Conservation (phyloP, 441 rosid species). For the Adansonia gregorii region DNA sequence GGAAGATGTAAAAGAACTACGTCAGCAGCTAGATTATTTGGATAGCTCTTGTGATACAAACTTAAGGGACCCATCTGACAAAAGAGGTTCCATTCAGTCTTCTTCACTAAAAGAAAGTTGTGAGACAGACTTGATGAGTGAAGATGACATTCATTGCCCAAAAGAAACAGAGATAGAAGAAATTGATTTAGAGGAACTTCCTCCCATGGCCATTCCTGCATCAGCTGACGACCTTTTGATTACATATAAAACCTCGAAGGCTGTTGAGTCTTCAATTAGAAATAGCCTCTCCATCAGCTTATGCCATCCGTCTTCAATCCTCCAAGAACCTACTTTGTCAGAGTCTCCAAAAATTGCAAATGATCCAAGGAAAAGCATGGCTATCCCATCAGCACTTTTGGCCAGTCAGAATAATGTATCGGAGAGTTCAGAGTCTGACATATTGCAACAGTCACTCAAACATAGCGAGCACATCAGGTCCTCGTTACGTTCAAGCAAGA, state of each 20-base stretch:
- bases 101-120: constrained; percentile 68
- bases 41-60: constrained; percentile 50
- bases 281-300: constrained; percentile 62
- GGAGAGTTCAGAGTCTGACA: constrained; percentile 45
- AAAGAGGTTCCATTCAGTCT: constrained; percentile 56
- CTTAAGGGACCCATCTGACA: constrained; percentile 47
- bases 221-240: constrained; percentile 35
- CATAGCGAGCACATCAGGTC: constrained; percentile 62
- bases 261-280: constrained; percentile 45
- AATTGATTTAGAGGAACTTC: constrained; percentile 34
- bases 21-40: constrained; percentile 66
- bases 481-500: constrained; percentile 73
- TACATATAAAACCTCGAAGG: constrained; percentile 25
- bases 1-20: constrained; percentile 73
- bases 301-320: constrained; percentile 53
- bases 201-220: constrained; percentile 35
- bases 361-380: constrained; percentile 63
- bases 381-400: constrained; percentile 52
- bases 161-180: constrained; percentile 56
- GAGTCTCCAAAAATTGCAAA: constrained; percentile 90
- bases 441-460: constrained; percentile 40
- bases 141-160: constrained; percentile 53
- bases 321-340: constrained; percentile 77
- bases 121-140: constrained; percentile 64
- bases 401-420: constrained; percentile 53